phyloP scores from a whole-genome alignment of 1,284 basidiomycete species.

The Entoloma clypeatum region DNA sequence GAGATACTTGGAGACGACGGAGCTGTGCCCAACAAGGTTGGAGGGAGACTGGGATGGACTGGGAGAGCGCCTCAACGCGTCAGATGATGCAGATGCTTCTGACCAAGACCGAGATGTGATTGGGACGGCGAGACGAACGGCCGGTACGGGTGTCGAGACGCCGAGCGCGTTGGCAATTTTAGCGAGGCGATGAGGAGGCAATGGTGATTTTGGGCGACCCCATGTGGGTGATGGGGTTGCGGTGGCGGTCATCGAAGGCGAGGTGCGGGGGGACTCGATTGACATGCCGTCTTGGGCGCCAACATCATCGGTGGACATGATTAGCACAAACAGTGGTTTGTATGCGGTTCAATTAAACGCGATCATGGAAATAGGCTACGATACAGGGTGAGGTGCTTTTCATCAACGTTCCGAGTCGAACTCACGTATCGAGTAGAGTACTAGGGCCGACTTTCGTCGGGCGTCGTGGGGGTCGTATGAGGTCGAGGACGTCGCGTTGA shows the following conservation, averaged over 20 bases:
- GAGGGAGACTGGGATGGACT: slow-evolving; percentile 49
- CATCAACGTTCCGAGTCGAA: too few relatives aligned
- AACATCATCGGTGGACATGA: slow-evolving; percentile 23
- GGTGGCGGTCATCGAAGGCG: slow-evolving; percentile 21
- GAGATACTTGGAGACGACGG: slow-evolving; percentile 58
- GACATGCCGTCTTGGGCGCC: slow-evolving; percentile 15
- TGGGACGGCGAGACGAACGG: slow-evolving; percentile 34
- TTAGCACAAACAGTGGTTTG: too few relatives aligned
- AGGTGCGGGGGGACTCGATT: slow-evolving; percentile 24
- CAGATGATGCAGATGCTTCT: slow-evolving; percentile 32
- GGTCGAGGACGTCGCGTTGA: slow-evolving; percentile 1
- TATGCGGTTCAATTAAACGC: too few relatives aligned
- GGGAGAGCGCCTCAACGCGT: slow-evolving; percentile 50
- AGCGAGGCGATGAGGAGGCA: slow-evolving; percentile 70
- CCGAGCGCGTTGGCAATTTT: slow-evolving; percentile 81
- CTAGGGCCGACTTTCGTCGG: too few relatives aligned
- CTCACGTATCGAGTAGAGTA: too few relatives aligned
- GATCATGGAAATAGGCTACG: too few relatives aligned
- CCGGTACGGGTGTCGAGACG: slow-evolving; percentile 66
- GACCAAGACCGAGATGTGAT: slow-evolving; percentile 36
- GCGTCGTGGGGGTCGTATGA: too few relatives aligned
- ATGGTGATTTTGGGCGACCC: slow-evolving; percentile 62
- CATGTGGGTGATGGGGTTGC: slow-evolving; percentile 38
- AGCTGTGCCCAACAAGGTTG: slow-evolving; percentile 30
- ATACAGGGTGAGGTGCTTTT: too few relatives aligned